Evolutionary conservation across 192 early-diverging fungal genomes (phyloP).

Genomic region (Coemansia sp.): DNA sequence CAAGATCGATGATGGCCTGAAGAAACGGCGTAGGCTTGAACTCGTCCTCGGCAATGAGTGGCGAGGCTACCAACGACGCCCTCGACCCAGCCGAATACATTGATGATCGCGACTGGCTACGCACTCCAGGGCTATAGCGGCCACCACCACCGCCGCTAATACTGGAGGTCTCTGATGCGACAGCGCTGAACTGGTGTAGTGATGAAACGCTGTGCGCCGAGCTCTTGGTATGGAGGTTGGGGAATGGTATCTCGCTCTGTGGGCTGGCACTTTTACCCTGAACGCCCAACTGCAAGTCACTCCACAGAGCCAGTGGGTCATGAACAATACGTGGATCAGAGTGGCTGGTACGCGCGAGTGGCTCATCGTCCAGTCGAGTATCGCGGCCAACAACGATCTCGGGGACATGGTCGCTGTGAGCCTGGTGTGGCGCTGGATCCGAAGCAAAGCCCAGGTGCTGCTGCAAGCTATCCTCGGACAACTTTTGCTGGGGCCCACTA

Average conservation of each 20-base stretch:
- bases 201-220: constrained; percentile 11
- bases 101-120: constrained; percentile 26
- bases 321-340: not conserved
- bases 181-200: not conserved
- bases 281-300: not conserved
- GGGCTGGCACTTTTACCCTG: not conserved
- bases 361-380: not conserved
- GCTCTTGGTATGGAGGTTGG: constrained; percentile 3
- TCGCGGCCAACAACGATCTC: not conserved
- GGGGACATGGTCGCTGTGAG: not conserved
- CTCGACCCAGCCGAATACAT: constrained; percentile 22
- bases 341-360: not conserved
- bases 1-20: constrained; percentile 36
- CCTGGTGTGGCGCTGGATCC: not conserved
- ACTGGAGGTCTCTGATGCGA: not conserved
- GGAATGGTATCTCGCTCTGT: constrained; percentile 8
- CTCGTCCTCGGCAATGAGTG: constrained; percentile 46
- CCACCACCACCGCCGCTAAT: not conserved
- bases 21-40: constrained; percentile 48
- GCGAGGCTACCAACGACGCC: constrained; percentile 16
- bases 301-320: not conserved
- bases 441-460: constrained; percentile 2
- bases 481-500: not conserved
- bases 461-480: not conserved
- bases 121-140: constrained; percentile 2